Base-by-base conservation (phyloP, 352 stramenopile genomes). In the Phytophthora fragariae region DNA sequence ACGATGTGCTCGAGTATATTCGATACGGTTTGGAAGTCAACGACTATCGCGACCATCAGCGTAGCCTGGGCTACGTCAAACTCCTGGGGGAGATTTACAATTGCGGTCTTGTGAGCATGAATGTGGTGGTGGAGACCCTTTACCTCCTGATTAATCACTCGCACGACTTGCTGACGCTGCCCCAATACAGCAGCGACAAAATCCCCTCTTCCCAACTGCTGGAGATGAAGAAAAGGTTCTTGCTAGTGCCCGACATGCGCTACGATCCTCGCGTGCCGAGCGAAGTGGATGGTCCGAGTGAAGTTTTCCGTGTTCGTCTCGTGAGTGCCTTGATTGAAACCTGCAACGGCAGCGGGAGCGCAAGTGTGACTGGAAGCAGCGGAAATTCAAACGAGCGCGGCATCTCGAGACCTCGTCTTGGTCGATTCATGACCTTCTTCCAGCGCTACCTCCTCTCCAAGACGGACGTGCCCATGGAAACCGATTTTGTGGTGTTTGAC, bases 381-480 rank as follows among this genome's bases (percentile, higher is more conserved):
- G 53, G 57, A n/a, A 65, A 46, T n/a, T 80, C 85, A 7, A 80
- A 95, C 54, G 92, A 98, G 1, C 90, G 92, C 39, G 84, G 85
- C 39, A 93, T 97, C 53, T 97, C 95, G 9, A 79, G 91, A 52
- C 74, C 79, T 2, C 93, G 96, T 41, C 78, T 99, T 3, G 86
- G 91, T 24, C 90, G 87, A 14, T 98, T 98, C 65, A 87, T 99
- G 64, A 72, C 90, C 8, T 97, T 98, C 69, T 98, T 99, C 70
- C 96, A 99, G 75, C 90, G 96, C 29, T 99, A 99, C 82, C 87
- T 99, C 17, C 98, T 99, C 53, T 97, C 95, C 29, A 99, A 99
- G 80, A 86, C 82, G 5, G 90, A 97, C 41, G 87, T 99, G 14
- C 97, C 97, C 1, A 89, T 98, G 50, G 97, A 99, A 61, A 98